Base-by-base conservation (phyloP, 805 yeast species). In the Cyberlindnera subsufficiens region DNA sequence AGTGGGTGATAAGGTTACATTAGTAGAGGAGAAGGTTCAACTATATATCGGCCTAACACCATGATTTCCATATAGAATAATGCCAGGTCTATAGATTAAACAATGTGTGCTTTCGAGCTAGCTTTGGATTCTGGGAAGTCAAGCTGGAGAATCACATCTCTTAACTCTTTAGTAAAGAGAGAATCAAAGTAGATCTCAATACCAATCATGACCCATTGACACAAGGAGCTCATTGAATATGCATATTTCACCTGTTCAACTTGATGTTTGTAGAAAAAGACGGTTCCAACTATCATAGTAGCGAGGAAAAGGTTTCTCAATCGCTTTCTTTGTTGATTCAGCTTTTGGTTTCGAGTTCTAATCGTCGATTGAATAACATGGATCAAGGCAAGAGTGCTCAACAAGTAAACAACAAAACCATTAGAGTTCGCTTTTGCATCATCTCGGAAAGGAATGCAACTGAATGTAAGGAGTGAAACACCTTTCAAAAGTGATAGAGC, bases 1-100 rank as follows among this genome's bases (percentile, higher is more conserved):
- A 5, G 46, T 46, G 10, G 56, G 55, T 31, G 56, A 54, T 35
- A 40, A 44, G 27, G 20, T 52, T 9, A 44, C 40, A 14, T 38
- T 50, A 4, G 39, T 38, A 13, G 46, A 52, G 35, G 50, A 44
- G 31, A 49, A 40, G 25, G 43, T 43, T 37, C 37, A 38, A 5
- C 32, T 18, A 8, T 36, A 36, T 17, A 14, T 14, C 6, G 37
- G 37, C 4, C 37, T 22, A 19, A 17, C 31, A n/a, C 32, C 32
- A 30, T 30, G 10, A 15, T 1, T 13, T 15, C 10, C 8, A 9
- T 15, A 9, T 14, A 14, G 6, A 13, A n/a, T 30, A 30, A 14
- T 9, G 15, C 7, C 6, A 30, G 7, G 6, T 30, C 15, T 14
- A 30, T 15, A 5, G 32, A n/a, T 14, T 30, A 30, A 6, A n/a